These are phyloP conservation scores for Crithidia fasciculata DNA, from an alignment of 208 protist species.

Conservation along the genomic window DNA sequence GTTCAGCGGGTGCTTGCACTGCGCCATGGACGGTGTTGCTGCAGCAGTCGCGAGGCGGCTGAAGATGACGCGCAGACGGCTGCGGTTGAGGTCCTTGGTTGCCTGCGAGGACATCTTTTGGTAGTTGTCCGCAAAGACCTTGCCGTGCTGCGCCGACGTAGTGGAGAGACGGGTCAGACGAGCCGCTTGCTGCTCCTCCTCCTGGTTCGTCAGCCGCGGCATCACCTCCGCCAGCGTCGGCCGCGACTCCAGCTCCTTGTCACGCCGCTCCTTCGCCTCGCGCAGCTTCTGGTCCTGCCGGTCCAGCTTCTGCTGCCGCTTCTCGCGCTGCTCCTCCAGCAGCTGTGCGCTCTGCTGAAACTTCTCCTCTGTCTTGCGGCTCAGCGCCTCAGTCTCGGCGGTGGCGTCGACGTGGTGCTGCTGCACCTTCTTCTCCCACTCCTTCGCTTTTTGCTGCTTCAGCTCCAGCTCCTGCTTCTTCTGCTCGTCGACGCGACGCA, in stretches of 20 bases:
- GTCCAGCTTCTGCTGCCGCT: slow-evolving; percentile 70
- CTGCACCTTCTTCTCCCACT: slow-evolving; percentile 77
- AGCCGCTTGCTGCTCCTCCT: slow-evolving; percentile 68
- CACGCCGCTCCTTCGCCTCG: slow-evolving; percentile 40
- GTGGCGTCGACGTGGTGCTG: slow-evolving; percentile 52
- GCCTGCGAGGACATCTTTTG: slow-evolving; percentile 64
- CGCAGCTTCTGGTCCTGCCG: slow-evolving; percentile 63
- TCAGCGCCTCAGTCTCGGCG: slow-evolving; percentile 47
- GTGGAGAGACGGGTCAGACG: slow-evolving; percentile 53
- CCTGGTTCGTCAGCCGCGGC: slow-evolving; percentile 45
- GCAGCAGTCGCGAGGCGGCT: slow-evolving; percentile 49
- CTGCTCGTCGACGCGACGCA: slow-evolving; percentile 71
- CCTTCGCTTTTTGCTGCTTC: slow-evolving; percentile 63
- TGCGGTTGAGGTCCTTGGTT: slow-evolving; percentile 78
- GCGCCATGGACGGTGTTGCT: slow-evolving; percentile 31
- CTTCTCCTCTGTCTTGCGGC: slow-evolving; percentile 61
- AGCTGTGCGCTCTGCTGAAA: slow-evolving; percentile 73
- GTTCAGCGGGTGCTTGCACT: slow-evolving; percentile 69
- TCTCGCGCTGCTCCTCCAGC: slow-evolving; percentile 69
- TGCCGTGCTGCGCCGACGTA: slow-evolving; percentile 54
- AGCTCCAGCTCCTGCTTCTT: slow-evolving; percentile 59
- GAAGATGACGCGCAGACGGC: slow-evolving; percentile 64
- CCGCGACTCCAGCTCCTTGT: slow-evolving; percentile 33
- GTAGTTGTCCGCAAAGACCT: slow-evolving; percentile 79
- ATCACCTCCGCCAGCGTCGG: slow-evolving; percentile 52